Conservation (phyloP, 306 rosid genomes). For the Dryas drummondii region DNA sequence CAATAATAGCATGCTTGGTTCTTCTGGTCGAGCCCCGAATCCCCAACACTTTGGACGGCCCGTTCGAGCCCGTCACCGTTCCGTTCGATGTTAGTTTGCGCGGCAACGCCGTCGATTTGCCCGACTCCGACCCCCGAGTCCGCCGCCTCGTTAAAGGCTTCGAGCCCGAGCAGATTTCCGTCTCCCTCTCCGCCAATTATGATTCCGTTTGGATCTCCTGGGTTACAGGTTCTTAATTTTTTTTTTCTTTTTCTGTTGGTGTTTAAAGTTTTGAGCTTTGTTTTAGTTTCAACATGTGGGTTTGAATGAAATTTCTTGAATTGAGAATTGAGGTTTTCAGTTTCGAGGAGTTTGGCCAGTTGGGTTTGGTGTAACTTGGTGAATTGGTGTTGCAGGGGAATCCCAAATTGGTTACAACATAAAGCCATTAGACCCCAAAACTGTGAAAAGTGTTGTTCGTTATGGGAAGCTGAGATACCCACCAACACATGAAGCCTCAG, state of each 20-base stretch:
- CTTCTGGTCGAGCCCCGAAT: slow-evolving; percentile 23
- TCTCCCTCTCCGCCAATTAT: slow-evolving; percentile 57
- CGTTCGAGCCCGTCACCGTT: slow-evolving; percentile 64
- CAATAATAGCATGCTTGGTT: not conserved
- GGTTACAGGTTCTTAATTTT: slow-evolving; percentile 52
- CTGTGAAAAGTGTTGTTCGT: slow-evolving; percentile 57
- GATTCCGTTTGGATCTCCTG: slow-evolving; percentile 84
- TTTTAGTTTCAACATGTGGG: not conserved
- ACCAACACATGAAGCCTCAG: slow-evolving; percentile 49
- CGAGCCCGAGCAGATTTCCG: slow-evolving; percentile 78
- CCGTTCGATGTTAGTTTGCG: slow-evolving; percentile 54
- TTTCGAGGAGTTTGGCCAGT: not conserved
- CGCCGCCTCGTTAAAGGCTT: slow-evolving; percentile 52
- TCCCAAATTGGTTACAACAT: slow-evolving; percentile 68
- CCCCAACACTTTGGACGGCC: slow-evolving; percentile 76
- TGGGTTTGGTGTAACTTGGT: not conserved
- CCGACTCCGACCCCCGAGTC: slow-evolving; percentile 59
- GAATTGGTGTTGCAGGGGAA: slow-evolving; percentile 51
- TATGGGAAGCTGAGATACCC: slow-evolving; percentile 47
- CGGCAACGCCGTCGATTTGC: slow-evolving; percentile 67
- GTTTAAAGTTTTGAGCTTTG: not conserved
- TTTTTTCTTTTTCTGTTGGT: not conserved
- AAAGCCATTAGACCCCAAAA: slow-evolving; percentile 62
- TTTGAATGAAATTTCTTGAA: not conserved
- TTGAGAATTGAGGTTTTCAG: not conserved